Percentiles rank a stretch among this genome's conserved stretches.
Conservation (phyloP, 371 early-diverging fungal genomes). For the Circinella minor region DNA sequence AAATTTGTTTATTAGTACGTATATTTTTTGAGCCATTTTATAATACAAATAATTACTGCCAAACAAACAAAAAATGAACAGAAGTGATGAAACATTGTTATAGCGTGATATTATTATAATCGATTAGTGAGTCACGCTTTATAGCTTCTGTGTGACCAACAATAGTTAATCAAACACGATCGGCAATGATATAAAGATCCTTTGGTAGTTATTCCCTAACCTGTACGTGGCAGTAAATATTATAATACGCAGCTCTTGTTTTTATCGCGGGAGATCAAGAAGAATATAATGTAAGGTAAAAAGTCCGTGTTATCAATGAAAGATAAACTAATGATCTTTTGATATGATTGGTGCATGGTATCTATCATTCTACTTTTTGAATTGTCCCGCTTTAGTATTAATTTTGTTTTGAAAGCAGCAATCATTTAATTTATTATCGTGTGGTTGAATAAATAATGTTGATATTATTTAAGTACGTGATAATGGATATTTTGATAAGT, state of each 20-base stretch:
- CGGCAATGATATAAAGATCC: constrained; percentile 1
- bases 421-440: neutral
- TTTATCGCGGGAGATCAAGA: constrained; percentile 9
- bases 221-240: too few species aligned
- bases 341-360: constrained; percentile 7
- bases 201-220: neutral
- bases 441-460: too few species aligned
- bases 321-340: constrained; percentile 3
- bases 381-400: neutral
- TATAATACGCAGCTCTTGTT: neutral
- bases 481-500: too few species aligned
- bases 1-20: too few species aligned
- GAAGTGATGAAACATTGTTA: neutral
- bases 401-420: too few species aligned
- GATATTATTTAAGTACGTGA: too few species aligned
- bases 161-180: neutral
- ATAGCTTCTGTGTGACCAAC: neutral
- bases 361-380: neutral
- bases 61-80: too few species aligned
- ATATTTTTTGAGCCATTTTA: too few species aligned
- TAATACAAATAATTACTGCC: too few species aligned
- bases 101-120: neutral
- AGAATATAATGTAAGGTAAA: constrained; percentile 3
- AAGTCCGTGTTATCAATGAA: constrained; percentile 1
- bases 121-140: neutral